Conservation (phyloP, 371 early-diverging fungal species). For the Conidiobolus incongruus region DNA sequence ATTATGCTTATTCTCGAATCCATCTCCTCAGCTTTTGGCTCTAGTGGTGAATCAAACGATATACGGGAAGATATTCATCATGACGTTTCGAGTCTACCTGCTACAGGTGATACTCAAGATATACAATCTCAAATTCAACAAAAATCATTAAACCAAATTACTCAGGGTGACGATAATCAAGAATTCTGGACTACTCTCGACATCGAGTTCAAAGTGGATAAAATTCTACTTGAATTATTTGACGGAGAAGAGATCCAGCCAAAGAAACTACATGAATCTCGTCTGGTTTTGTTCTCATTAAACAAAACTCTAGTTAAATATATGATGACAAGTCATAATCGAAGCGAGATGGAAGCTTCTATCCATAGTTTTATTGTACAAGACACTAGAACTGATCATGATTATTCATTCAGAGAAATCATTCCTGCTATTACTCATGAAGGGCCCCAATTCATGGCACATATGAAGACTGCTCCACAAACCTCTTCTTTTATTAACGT, state of each 20-base stretch:
- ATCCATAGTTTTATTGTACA: conserved; percentile 45
- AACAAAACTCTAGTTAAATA: conserved; percentile 31
- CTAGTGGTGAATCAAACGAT: too few species aligned
- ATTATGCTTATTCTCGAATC: too few species aligned
- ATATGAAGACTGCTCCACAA: conserved; percentile 8
- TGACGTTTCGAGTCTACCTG: too few species aligned
- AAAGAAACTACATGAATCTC: conserved; percentile 12
- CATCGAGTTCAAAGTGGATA: conserved; percentile 14
- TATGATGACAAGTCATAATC: conserved; percentile 27
- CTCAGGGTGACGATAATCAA: conserved; percentile 4
- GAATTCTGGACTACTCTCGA: conserved; percentile 13
- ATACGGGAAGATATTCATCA: too few species aligned
- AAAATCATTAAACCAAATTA: too few species aligned
- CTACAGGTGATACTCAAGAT: too few species aligned
- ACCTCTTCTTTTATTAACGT: conserved; percentile 22
- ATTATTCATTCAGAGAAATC: conserved; percentile 64
- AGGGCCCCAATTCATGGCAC: conserved; percentile 31
- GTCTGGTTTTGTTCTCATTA: conserved; percentile 27
- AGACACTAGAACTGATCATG: conserved; percentile 51
- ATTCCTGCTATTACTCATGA: conserved; percentile 37
- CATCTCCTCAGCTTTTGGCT: too few species aligned
- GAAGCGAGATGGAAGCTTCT: conserved; percentile 45
- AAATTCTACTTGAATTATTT: conserved; percentile 42
- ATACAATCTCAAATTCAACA: too few species aligned
- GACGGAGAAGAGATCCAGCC: conserved; percentile 21